A percentile compares a stretch with the other conserved stretches of the same genome.
These are phyloP conservation scores for Geranomyces variabilis DNA, from an alignment of 192 early-diverging fungal genomes.

Conservation along the genomic window DNA sequence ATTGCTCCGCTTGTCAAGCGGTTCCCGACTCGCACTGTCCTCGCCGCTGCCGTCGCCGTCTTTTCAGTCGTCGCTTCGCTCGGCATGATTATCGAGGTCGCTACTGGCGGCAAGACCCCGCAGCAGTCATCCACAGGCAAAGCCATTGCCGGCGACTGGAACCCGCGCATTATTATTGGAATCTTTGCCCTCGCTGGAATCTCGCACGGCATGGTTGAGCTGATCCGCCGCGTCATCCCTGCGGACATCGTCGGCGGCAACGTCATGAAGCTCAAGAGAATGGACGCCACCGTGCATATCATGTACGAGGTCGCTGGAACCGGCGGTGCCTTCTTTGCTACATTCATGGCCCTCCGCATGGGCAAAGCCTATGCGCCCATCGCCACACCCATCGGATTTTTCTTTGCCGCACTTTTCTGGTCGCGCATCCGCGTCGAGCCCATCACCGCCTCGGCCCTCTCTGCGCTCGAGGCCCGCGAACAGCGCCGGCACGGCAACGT, in stretches of 20 bases:
- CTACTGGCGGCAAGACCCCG: slow-evolving; percentile 49
- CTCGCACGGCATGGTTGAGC: slow-evolving; percentile 60
- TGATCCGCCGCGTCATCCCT: slow-evolving; percentile 64
- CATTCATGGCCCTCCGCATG: slow-evolving; percentile 44
- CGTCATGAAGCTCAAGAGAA: slow-evolving; percentile 60
- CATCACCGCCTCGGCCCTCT: slow-evolving; percentile 13
- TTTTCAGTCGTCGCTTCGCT: slow-evolving; percentile 52
- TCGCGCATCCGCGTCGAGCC: slow-evolving; percentile 41
- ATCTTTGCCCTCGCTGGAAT: slow-evolving; percentile 56
- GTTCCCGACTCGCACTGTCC: slow-evolving; percentile 45
- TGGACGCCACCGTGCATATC: slow-evolving; percentile 63
- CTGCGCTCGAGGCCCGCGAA: slow-evolving; percentile 1
- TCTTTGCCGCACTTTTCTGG: slow-evolving; percentile 50
- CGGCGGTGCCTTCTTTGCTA: slow-evolving; percentile 56
- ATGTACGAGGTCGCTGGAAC: slow-evolving; percentile 66
- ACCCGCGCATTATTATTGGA: slow-evolving; percentile 41
- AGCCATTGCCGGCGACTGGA: slow-evolving; percentile 41
- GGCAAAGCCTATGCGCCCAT: slow-evolving; percentile 52
- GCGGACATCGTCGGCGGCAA: slow-evolving; percentile 65
- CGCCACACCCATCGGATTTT: slow-evolving; percentile 55
- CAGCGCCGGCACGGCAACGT: neutral
- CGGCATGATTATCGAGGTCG: slow-evolving; percentile 57
- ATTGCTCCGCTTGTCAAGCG: slow-evolving; percentile 55
- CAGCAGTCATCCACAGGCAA: slow-evolving; percentile 13
- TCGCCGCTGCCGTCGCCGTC: slow-evolving; percentile 45